Evolutionary conservation across 139 green algal genomes (phyloP), one percentile per base, ranked within the genome.

Genomic region (Dunaliella sp.): DNA sequence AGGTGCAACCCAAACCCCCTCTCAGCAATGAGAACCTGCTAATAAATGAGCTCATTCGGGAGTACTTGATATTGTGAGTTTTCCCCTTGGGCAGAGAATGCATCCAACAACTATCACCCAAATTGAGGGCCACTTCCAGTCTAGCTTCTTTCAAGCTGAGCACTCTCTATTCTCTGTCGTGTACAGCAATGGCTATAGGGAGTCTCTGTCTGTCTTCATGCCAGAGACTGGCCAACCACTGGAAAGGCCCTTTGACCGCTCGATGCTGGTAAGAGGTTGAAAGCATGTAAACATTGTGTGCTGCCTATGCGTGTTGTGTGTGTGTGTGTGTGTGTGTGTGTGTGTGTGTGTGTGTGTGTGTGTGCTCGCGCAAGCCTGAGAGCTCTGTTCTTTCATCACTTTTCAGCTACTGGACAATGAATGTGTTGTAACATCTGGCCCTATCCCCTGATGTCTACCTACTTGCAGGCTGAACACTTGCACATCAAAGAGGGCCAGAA

Each of bases 31-130:
- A 95, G 35, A 94, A 90, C 72, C 85, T 94, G 12, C 48, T 95
- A 0, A 91, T 95, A 36, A 95, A 95, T 74, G 92, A 95, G 89
- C 88, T 95, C 3, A 92, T 95, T 21, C 88, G 92, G 1, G 92
- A 95, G 59, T 95, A 95, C 84, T 75, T 94, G 38, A 88, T 92
- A 1, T 89, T 80, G 85, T 21, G 85, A 84, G 1, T 83, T 38
- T 31, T 37, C n/a, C n/a, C n/a, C n/a, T n/a, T n/a, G n/a, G n/a
- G n/a, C n/a, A n/a, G n/a, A n/a, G n/a, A n/a, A n/a, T n/a, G n/a
- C n/a, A n/a, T n/a, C n/a, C n/a, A n/a, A n/a, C n/a, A n/a, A n/a
- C n/a, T n/a, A n/a, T n/a, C n/a, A n/a, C n/a, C n/a, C n/a, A n/a
- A n/a, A n/a, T n/a, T n/a, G n/a, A n/a, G n/a, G n/a, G n/a, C n/a